Conservation (phyloP, 2,329 filamentous ascomycete genomes). For the Botryotinia convoluta region DNA sequence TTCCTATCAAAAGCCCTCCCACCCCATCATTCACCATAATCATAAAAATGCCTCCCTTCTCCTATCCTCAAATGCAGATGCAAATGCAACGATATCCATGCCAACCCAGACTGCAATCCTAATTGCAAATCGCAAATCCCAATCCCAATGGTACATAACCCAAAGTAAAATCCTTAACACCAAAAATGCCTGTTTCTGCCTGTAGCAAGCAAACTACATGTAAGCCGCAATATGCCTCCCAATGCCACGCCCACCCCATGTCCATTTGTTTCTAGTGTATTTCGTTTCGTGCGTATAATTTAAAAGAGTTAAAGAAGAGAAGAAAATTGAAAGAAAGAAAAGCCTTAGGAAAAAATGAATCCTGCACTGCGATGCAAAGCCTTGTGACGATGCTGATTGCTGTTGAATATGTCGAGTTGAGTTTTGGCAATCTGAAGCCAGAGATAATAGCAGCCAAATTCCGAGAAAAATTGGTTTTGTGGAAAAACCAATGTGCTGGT, state of each 20-base stretch:
- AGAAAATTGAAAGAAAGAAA: background rate
- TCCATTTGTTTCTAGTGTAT: background rate
- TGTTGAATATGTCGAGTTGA: background rate
- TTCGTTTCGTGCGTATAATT: conserved; percentile 14
- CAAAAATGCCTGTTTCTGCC: background rate
- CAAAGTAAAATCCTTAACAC: background rate
- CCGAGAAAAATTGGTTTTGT: background rate
- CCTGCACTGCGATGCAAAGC: background rate
- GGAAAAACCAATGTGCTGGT: background rate
- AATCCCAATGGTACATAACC: conserved; percentile 5
- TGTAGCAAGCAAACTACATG: background rate
- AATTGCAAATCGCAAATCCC: background rate
- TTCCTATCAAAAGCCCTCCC: background rate
- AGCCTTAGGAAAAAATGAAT: background rate
- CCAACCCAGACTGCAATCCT: background rate
- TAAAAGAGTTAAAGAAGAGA: background rate
- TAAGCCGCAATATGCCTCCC: background rate
- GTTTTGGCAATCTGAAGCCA: background rate
- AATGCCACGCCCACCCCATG: conserved; percentile 1
- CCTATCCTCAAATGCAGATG: background rate
- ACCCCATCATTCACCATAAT: background rate
- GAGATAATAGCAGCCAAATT: background rate
- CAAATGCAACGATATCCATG: conserved; percentile 1
- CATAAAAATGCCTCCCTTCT: background rate
- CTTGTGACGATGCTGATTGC: background rate